Conservation (phyloP, 202 grass and related monocot genomes). For the Schoenoplectus tabernaemontani region DNA sequence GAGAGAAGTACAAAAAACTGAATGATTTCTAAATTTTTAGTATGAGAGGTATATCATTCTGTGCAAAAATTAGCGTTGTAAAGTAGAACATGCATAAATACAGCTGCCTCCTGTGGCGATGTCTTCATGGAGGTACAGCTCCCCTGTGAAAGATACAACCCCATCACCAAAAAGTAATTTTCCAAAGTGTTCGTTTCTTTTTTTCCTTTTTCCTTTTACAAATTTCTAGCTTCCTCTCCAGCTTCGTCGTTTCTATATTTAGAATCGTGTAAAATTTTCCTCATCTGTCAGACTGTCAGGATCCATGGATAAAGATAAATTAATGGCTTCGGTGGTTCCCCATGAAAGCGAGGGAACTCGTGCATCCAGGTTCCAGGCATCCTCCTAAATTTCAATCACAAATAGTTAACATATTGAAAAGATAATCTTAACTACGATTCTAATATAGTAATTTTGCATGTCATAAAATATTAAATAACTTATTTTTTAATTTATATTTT, state of each 20-base stretch:
- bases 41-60: too few species aligned
- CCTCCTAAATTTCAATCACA: neutral
- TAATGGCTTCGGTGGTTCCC: neutral
- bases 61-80: too few species aligned
- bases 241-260: neutral
- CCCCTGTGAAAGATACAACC: too few species aligned
- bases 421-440: neutral
- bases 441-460: neutral
- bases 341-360: slow-evolving; percentile 7
- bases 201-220: neutral
- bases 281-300: too few species aligned
- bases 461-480: neutral
- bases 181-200: neutral
- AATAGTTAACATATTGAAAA: neutral
- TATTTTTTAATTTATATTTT: too few species aligned
- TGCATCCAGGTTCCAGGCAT: too few species aligned
- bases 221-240: neutral
- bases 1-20: too few species aligned
- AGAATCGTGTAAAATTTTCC: neutral
- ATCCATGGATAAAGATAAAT: neutral
- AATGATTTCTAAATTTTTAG: too few species aligned
- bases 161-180: neutral
- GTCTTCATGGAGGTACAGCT: too few species aligned
- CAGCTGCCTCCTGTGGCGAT: neutral
- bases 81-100: too few species aligned